A percentile compares a stretch with the other conserved stretches of the same genome.
Conservation (phyloP, 495 filamentous ascomycete species). For the Hyaloscypha bicolor region DNA sequence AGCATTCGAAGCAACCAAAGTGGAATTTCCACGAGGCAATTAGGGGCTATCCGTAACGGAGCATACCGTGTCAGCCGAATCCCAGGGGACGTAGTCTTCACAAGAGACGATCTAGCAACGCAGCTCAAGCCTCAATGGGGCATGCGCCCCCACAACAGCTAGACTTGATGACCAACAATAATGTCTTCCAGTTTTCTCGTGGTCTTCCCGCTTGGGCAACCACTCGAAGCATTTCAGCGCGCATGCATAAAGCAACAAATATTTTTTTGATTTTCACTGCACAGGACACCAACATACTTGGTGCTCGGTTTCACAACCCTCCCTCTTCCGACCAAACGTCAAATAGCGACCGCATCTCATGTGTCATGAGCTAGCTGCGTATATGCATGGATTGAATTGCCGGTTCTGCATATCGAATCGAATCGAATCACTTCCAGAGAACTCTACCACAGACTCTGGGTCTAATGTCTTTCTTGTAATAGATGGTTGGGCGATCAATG, state of each 20-base stretch:
- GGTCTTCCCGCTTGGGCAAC: conserved; percentile 14
- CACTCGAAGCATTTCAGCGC: conserved; percentile 34
- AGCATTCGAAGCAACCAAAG: conserved; percentile 86
- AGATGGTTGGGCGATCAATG: conserved; percentile 15
- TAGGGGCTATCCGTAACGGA: conserved; percentile 79
- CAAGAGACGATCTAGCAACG: conserved; percentile 67
- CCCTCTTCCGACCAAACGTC: neutral
- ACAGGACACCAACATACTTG: neutral
- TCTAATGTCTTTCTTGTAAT: conserved; percentile 27
- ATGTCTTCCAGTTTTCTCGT: conserved; percentile 18
- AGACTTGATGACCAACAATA: conserved; percentile 14
- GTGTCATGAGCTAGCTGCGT: conserved; percentile 22
- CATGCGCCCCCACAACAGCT: conserved; percentile 46
- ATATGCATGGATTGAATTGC: conserved; percentile 18
- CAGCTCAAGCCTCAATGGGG: conserved; percentile 80
- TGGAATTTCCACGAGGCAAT: conserved; percentile 71
- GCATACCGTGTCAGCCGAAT: conserved; percentile 89
- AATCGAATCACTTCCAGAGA: neutral
- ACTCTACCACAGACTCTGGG: neutral
- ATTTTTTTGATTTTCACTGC: conserved; percentile 18
- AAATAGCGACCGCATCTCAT: conserved; percentile 13
- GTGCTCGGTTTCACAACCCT: neutral
- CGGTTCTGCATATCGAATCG: neutral
- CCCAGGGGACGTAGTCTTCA: conserved; percentile 80
- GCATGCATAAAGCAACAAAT: conserved; percentile 10